Evolutionary conservation across 768 basidiomycete species (phyloP).

Genomic region (Tricholoma hemisulphureum): DNA sequence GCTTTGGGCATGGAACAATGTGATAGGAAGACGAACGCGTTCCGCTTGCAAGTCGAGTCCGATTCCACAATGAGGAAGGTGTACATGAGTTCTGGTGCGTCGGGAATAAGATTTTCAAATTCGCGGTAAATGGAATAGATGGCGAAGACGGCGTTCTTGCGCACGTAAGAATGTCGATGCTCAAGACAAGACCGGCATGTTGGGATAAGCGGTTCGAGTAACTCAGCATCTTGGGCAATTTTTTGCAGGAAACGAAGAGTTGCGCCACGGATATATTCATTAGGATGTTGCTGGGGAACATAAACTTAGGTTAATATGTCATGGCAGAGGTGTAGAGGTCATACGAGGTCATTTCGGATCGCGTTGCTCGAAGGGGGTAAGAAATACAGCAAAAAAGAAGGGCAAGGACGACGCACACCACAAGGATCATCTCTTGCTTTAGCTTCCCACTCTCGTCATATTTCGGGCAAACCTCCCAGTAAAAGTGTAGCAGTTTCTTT

Average conservation of each 20-base stretch:
- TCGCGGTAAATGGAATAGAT: conserved; percentile 92
- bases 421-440: conserved; percentile 99
- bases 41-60: conserved; percentile 94
- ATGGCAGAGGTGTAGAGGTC: conserved; percentile 25
- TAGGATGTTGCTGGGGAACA: conserved; percentile 85
- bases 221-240: conserved; percentile 87
- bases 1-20: conserved; percentile 85
- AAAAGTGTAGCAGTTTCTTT: conserved; percentile 95
- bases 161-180: conserved; percentile 95
- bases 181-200: conserved; percentile 92
- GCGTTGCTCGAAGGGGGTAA: conserved; percentile 67
- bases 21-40: conserved; percentile 94
- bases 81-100: conserved; percentile 93
- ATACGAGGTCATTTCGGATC: conserved; percentile 92
- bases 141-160: conserved; percentile 98
- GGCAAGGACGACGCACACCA: conserved; percentile 67
- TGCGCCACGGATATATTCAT: conserved; percentile 99
- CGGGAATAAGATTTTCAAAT: conserved; percentile 93
- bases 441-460: conserved; percentile 95
- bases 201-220: conserved; percentile 94
- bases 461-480: conserved; percentile 98
- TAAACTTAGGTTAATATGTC: conserved; percentile 5
- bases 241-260: conserved; percentile 96
- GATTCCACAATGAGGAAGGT: conserved; percentile 96
- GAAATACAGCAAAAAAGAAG: background rate